Percentiles rank a stretch among this genome's conserved stretches.
Conservation (phyloP, 2,329 filamentous ascomycete species). For the Aspergillus brasiliensis region DNA sequence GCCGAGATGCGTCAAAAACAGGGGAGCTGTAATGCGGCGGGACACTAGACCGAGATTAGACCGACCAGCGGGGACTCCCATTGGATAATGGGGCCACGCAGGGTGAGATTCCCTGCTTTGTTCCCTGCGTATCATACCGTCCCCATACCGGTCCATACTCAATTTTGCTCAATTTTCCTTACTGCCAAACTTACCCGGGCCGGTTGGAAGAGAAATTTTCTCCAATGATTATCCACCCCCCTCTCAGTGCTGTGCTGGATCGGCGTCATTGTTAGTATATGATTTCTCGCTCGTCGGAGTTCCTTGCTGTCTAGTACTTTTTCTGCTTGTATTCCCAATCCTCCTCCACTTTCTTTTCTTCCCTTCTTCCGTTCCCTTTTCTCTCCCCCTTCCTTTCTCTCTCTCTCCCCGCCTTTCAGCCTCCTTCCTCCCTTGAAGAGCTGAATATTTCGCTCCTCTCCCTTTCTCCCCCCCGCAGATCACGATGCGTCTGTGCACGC, state of each 20-base stretch:
- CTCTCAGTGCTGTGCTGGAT: constrained; percentile 2
- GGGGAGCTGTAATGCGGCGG: neutral
- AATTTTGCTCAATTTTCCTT: too few species aligned
- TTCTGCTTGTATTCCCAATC: neutral
- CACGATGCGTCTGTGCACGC: constrained; percentile 34
- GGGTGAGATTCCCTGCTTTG: neutral
- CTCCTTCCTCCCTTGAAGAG: constrained; percentile 16
- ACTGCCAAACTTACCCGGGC: neutral
- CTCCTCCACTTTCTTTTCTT: constrained; percentile 1
- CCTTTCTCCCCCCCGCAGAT: constrained; percentile 13
- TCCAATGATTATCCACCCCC: neutral
- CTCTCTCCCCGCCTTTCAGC: constrained; percentile 7
- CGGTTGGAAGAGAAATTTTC: neutral
- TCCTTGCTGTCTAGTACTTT: neutral
- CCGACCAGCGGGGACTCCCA: neutral
- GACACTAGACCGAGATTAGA: neutral
- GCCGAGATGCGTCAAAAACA: neutral
- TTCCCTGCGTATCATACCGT: constrained; percentile 1
- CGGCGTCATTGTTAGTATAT: constrained; percentile 7
- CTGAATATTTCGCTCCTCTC: constrained; percentile 7
- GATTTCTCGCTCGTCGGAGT: neutral
- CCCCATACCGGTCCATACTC: neutral
- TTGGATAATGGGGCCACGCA: neutral
- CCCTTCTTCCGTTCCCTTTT: constrained; percentile 1
- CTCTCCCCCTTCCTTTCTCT: neutral